Evolutionary conservation across 73 alveolate species (phyloP).

Genomic region (Blepharisma japonicum): DNA sequence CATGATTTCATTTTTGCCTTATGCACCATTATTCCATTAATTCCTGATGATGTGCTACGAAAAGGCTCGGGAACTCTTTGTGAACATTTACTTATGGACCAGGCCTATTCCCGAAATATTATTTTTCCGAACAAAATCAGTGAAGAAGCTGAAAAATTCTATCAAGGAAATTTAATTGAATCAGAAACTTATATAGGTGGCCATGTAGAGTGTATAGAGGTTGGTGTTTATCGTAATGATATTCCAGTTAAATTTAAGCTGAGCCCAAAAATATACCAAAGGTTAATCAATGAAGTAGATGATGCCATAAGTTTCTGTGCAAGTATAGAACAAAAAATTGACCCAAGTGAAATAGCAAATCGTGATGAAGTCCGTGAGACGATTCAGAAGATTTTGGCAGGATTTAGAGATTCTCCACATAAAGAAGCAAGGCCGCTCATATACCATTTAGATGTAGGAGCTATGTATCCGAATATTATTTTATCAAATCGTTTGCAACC

Average conservation of each 20-base stretch:
- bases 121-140: constrained; percentile 96
- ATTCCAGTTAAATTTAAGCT: constrained; percentile 91
- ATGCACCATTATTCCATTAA: constrained; percentile 98
- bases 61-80: constrained; percentile 99
- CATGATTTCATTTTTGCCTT: constrained; percentile 99
- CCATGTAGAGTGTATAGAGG: constrained; percentile 98
- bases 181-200: constrained; percentile 98
- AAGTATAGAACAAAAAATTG: constrained; percentile 39
- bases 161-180: constrained; percentile 92
- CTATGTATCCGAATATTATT: constrained; percentile 99
- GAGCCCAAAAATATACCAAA: constrained; percentile 73
- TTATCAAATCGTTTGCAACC: constrained; percentile 99
- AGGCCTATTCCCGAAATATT: constrained; percentile 93
- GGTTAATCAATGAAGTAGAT: constrained; percentile 74
- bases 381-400: constrained; percentile 27
- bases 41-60: constrained; percentile 99
- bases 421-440: constrained; percentile 89
- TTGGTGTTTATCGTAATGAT: constrained; percentile 98
- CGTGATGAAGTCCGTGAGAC: constrained; percentile 1
- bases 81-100: constrained; percentile 95
- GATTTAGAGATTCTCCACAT: constrained; percentile 40
- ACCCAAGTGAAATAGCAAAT: constrained; percentile 24
- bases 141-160: constrained; percentile 86
- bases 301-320: constrained; percentile 55
- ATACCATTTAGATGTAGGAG: constrained; percentile 99